Evolutionary conservation across 805 yeast species (phyloP).

Genomic region (Sugiyamaella americana): DNA sequence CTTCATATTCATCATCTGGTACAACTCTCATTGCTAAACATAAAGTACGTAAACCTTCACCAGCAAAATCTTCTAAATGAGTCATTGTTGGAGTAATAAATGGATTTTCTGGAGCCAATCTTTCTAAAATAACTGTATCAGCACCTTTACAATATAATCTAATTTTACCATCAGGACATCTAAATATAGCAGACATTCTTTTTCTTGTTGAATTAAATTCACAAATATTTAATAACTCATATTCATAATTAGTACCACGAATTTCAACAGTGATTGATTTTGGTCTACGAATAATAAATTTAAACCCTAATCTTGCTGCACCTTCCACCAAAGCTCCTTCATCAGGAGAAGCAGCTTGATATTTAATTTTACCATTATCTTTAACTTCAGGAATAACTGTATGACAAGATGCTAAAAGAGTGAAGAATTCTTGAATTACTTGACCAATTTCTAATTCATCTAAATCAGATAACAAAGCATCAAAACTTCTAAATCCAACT

Average conservation of each 20-base stretch:
- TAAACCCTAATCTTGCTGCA: constrained; percentile 83
- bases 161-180: constrained; percentile 90
- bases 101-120: constrained; percentile 65
- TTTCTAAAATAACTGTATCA: constrained; percentile 88
- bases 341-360: constrained; percentile 99
- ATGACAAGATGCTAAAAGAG: constrained; percentile 85
- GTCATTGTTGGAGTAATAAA: constrained; percentile 75
- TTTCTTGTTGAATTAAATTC: constrained; percentile 97
- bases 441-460: constrained; percentile 37
- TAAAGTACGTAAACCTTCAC: constrained; percentile 89
- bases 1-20: constrained; percentile 66
- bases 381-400: constrained; percentile 91
- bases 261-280: constrained; percentile 63
- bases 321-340: constrained; percentile 99
- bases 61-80: constrained; percentile 93
- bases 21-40: constrained; percentile 85
- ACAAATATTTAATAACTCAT: constrained; percentile 81
- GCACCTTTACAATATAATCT: constrained; percentile 94
- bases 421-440: constrained; percentile 68
- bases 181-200: constrained; percentile 91
- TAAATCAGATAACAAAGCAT: constrained; percentile 46
- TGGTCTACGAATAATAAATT: constrained; percentile 80
- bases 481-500: constrained; percentile 69
- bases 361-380: constrained; percentile 50
- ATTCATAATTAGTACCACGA: constrained; percentile 48